phyloP scores from a whole-genome alignment of 192 early-diverging fungal species.

The Backusella australiensis region DNA sequence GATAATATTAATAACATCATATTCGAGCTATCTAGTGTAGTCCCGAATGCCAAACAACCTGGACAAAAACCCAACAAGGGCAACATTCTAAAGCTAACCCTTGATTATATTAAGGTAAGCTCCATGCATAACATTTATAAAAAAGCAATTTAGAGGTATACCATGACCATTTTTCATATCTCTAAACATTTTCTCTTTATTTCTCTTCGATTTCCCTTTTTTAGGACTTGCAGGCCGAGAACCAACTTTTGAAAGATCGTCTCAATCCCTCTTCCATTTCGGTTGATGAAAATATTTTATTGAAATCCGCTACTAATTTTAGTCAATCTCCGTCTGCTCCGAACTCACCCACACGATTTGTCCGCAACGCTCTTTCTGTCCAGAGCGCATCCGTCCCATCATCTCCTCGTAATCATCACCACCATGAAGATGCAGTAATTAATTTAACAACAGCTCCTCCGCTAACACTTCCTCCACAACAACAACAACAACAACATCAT shows the following conservation, averaged over 20 bases:
- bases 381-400: slow-evolving; percentile 13
- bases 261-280: background rate
- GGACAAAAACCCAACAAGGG: slow-evolving; percentile 71
- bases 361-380: background rate
- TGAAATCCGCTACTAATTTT: background rate
- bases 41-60: slow-evolving; percentile 58
- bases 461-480: background rate
- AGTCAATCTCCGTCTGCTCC: slow-evolving; percentile 13
- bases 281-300: background rate
- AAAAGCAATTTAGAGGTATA: background rate
- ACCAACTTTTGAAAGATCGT: slow-evolving; percentile 11
- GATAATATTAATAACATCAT: slow-evolving; percentile 78
- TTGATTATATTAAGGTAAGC: slow-evolving; percentile 55
- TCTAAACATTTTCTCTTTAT: background rate
- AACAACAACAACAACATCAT: background rate
- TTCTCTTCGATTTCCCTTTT: background rate
- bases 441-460: background rate
- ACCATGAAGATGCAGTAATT: background rate
- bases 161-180: background rate
- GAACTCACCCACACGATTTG: slow-evolving; percentile 18
- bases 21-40: slow-evolving; percentile 57
- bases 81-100: slow-evolving; percentile 62
- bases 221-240: slow-evolving; percentile 20
- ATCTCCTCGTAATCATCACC: slow-evolving; percentile 3
- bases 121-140: background rate